Percentiles rank a stretch among this genome's conserved stretches.
These are phyloP conservation scores for Huntiella abstrusa DNA, from an alignment of 2,329 filamentous ascomycete species.

Conservation along the genomic window DNA sequence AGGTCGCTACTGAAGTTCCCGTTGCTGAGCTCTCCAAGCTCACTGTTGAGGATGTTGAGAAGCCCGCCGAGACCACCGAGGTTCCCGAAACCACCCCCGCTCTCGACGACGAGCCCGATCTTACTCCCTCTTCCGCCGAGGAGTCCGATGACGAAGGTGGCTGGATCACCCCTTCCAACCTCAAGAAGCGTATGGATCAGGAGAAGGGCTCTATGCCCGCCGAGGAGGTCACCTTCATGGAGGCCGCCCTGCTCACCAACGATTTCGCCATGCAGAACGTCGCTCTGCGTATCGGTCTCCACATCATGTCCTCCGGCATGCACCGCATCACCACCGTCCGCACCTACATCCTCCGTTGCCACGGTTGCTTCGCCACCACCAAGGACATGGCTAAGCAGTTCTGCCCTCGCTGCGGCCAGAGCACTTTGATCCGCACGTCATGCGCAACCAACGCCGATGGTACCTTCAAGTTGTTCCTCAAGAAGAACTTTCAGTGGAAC, in stretches of 20 bases:
- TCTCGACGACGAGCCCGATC: neutral
- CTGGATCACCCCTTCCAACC: slow-evolving; percentile 90
- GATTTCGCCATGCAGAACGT: slow-evolving; percentile 99
- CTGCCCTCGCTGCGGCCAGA: slow-evolving; percentile 76
- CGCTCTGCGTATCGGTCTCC: slow-evolving; percentile 81
- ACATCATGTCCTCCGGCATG: slow-evolving; percentile 62
- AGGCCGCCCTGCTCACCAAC: slow-evolving; percentile 80
- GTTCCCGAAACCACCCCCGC: neutral
- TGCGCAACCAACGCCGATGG: slow-evolving; percentile 71
- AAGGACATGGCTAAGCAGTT: slow-evolving; percentile 81
- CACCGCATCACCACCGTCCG: slow-evolving; percentile 69
- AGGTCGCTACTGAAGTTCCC: neutral
- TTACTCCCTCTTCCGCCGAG: slow-evolving; percentile 13
- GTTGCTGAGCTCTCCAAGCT: neutral
- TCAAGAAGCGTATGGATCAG: slow-evolving; percentile 63
- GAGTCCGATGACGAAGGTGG: slow-evolving; percentile 29
- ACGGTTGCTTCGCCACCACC: slow-evolving; percentile 75
- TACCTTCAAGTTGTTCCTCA: slow-evolving; percentile 69
- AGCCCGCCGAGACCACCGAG: neutral
- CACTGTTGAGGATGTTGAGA: neutral
- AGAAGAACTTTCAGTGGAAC: slow-evolving; percentile 93
- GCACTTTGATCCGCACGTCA: slow-evolving; percentile 65
- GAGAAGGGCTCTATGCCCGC: slow-evolving; percentile 28
- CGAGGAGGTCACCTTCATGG: slow-evolving; percentile 39
- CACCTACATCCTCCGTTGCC: slow-evolving; percentile 80